Evolutionary conservation across 176 grass and related monocot genomes (phyloP), one percentile per base, ranked within the genome.

Genomic region (Oropetium thomaeum): DNA sequence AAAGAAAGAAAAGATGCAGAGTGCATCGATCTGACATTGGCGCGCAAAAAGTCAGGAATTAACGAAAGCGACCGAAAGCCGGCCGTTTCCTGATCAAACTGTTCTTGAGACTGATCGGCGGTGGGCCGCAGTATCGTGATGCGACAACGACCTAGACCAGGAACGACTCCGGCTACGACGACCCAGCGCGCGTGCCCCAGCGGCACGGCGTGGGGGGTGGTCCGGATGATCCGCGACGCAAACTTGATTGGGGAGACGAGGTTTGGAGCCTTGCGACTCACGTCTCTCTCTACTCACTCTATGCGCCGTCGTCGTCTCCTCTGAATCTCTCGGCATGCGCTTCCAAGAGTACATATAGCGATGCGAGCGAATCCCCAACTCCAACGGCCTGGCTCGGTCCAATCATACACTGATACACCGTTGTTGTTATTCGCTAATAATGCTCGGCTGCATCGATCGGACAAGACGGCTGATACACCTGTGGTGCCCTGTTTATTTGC

Each of bases 331-430:
- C n/a, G n/a, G 54, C 77, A 20, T 33, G 53, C 58, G 64, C 49
- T 34, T 79, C 77, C 77, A 70, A 34, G 27, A 5, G 52, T 28
- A n/a, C n/a, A n/a, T n/a, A n/a, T n/a, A n/a, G n/a, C n/a, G n/a
- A n/a, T 35, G 35, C 35, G 35, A 30, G 7, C 49, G 12, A 39
- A 69, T 79, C 35, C 57, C 49, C 64, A 7, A 32, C 27, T 67
- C 49, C 64, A 7, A 32, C 27, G 51, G 12, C 26, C 4, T 27
- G 1, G 25, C 5, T 28, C 47, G 10, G 51, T 8, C 51, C 23
- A 41, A 43, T 68, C 57, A 20, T 8, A n/a, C n/a, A n/a, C n/a
- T n/a, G n/a, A n/a, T n/a, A n/a, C n/a, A 13, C 7, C 25, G 2
- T 13, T 3, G 30, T 14, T 27, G 33, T 2, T 38, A 70, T 49